phyloP scores from a whole-genome alignment of 768 basidiomycete species.

The Mycena rosella region DNA sequence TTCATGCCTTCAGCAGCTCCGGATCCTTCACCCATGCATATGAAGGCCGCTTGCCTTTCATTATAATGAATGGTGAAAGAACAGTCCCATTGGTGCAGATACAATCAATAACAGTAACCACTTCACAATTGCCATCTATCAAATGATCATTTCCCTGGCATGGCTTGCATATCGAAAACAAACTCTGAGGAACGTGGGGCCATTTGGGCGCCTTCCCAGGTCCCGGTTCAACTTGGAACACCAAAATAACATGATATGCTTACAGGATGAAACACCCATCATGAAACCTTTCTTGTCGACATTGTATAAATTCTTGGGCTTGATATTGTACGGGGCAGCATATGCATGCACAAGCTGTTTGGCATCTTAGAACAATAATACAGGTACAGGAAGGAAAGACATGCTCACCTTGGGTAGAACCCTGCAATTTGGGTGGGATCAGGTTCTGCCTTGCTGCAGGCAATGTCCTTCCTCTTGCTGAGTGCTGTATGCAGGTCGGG shows the following conservation, averaged over 20 bases:
- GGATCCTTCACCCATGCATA: conserved; percentile 25
- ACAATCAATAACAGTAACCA: conserved; percentile 26
- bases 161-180: neutral
- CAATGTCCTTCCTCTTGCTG: conserved; percentile 16
- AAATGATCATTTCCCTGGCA: neutral
- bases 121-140: conserved; percentile 24
- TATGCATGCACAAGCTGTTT: neutral
- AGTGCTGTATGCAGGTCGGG: conserved; percentile 12
- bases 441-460: conserved; percentile 1
- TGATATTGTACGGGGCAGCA: conserved; percentile 20
- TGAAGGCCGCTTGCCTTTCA: conserved; percentile 22
- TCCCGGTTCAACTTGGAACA: conserved; percentile 1
- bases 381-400: neutral
- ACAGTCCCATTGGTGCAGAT: conserved; percentile 9
- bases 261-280: conserved; percentile 20
- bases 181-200: conserved; percentile 22
- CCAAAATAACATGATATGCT: conserved; percentile 24
- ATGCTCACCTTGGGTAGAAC: conserved; percentile 17
- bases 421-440: neutral
- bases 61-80: conserved; percentile 12
- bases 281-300: conserved; percentile 33
- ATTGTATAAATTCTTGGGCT: conserved; percentile 27
- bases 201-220: neutral
- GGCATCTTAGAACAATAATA: too few relatives aligned
- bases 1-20: conserved; percentile 19